Evolutionary conservation across 306 rosid species (phyloP).

Genomic region (Alnus glutinosa): DNA sequence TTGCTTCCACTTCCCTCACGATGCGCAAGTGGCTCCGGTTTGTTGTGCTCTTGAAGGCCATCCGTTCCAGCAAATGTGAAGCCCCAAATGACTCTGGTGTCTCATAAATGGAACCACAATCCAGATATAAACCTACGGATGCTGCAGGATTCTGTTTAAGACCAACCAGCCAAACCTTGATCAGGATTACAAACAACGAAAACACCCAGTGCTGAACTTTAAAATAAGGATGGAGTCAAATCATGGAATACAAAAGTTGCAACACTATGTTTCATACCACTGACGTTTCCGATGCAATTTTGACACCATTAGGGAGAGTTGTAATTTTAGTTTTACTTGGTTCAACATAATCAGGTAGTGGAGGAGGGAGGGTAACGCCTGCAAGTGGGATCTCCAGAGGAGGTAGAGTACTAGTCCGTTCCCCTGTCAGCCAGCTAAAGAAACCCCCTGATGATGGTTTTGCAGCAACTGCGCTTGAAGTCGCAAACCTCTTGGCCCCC

Average conservation of each 20-base stretch:
- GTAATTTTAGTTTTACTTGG: conserved; percentile 77
- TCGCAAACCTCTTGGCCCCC: conserved; percentile 60
- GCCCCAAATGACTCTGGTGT: conserved; percentile 74
- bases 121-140: conserved; percentile 79
- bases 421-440: conserved; percentile 83
- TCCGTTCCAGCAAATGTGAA: conserved; percentile 83
- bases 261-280: conserved; percentile 42
- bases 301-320: conserved; percentile 76
- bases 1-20: conserved; percentile 95
- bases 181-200: conserved; percentile 19
- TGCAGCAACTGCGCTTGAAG: conserved; percentile 60
- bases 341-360: conserved; percentile 68
- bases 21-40: conserved; percentile 92
- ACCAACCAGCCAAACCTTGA: conserved; percentile 22
- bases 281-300: conserved; percentile 79
- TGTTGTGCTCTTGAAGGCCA: conserved; percentile 96
- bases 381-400: conserved; percentile 54
- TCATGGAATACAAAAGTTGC: not conserved
- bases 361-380: conserved; percentile 62
- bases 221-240: conserved; percentile 1
- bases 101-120: conserved; percentile 92
- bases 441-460: conserved; percentile 58
- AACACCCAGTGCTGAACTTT: not conserved
- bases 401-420: conserved; percentile 56
- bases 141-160: conserved; percentile 85